Evolutionary conservation across 2,329 filamentous ascomycete genomes (phyloP), one percentile per base, ranked within the genome.

Genomic region (Pseudogymnoascus sp.): DNA sequence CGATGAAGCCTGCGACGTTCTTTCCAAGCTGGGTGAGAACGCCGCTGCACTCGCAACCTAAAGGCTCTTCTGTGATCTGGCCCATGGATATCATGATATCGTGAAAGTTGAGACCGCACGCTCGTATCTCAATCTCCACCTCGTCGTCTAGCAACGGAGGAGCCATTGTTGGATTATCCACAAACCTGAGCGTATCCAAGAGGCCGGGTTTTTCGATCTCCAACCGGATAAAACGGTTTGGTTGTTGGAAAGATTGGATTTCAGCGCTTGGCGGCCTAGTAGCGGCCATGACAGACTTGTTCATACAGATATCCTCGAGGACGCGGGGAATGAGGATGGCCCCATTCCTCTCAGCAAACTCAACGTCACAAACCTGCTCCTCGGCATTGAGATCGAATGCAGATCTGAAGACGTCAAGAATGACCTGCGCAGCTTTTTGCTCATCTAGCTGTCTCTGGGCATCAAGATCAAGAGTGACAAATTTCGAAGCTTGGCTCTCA

Each of bases 191-290:
- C n/a, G 66, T 71, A 13, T 73, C 72, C 3, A 73, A 63, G 21
- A 63, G 29, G 19, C 72, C 69, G 33, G 68, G 68, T 24, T 59
- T 67, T 44, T 64, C 66, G 7, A 72, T 68, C 29, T 33, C 29
- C 29, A 33, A 33, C 2, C 76, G 29, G 29, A 33, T 78, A 66
- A 76, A 72, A 4, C 73, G 71, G 66, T 78, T 74, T 11, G 79
- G 76, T 8, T 74, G 70, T 24, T 75, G 29, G 29, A 33, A 33
- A 33, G 29, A 8, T 33, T 33, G 29, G 29, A 33, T 33, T 33
- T 33, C 29, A 33, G 29, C 29, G 29, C 29, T 33, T 33, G 6
- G 6, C 29, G 7, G 29, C 29, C 29, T 33, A 33, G 29, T 33
- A 33, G 29, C 29, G 29, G 29, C 29, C 29, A 33, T 33, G 29